Evolutionary conservation across 345 rosid genomes (phyloP).

Genomic region (Salix purpurea): DNA sequence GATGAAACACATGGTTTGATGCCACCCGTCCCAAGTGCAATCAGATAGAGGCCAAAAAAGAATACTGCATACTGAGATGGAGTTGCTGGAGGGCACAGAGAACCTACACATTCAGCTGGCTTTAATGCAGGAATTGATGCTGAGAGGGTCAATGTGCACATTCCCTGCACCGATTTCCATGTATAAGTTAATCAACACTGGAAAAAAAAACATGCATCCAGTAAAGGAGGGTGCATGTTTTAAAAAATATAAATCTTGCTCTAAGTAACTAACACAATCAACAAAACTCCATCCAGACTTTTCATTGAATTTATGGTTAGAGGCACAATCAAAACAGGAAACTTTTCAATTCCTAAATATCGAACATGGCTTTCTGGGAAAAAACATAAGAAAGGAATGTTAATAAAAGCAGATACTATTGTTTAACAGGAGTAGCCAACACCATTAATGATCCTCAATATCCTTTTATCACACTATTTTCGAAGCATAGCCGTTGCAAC

Average conservation of each 20-base stretch:
- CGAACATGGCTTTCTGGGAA: background rate
- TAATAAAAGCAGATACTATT: background rate
- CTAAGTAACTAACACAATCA: background rate
- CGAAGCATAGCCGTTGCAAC: background rate
- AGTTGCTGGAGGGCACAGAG: conserved; percentile 65
- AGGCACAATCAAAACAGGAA: background rate
- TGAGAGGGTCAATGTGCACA: conserved; percentile 80
- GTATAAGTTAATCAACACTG: conserved; percentile 5
- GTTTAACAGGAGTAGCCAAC: background rate
- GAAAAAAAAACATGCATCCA: background rate
- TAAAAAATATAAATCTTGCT: background rate
- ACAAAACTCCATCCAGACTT: background rate
- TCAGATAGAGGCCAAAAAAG: conserved; percentile 83
- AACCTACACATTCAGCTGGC: conserved; percentile 61
- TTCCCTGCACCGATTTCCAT: conserved; percentile 52
- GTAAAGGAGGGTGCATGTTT: background rate
- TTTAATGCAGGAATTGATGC: conserved; percentile 63
- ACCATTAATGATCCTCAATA: background rate
- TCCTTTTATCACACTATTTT: background rate
- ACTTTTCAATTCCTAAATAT: background rate
- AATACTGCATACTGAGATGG: conserved; percentile 64
- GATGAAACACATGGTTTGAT: conserved; percentile 95
- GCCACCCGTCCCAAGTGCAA: conserved; percentile 90
- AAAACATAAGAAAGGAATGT: background rate
- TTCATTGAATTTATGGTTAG: background rate